Conservation (phyloP, 345 rosid species). For the Anastatica hierochuntica region DNA sequence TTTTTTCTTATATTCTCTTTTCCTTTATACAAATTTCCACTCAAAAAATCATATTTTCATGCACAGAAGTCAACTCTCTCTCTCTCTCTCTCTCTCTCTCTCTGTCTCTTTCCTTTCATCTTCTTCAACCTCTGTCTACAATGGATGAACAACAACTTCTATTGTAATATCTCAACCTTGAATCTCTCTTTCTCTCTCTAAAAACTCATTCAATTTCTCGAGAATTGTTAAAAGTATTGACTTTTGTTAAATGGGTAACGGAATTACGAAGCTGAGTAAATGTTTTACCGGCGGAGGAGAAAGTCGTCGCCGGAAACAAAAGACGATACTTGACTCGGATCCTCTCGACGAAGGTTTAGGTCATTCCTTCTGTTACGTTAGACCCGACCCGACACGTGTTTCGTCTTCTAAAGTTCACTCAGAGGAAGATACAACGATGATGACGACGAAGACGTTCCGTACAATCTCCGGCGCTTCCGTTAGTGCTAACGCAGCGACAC, state of each 20-base stretch:
- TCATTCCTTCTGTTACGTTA: constrained; percentile 67
- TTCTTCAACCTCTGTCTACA: constrained; percentile 23
- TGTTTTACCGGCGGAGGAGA: constrained; percentile 61
- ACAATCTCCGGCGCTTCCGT: constrained; percentile 94
- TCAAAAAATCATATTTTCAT: constrained; percentile 12
- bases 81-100: constrained; percentile 33
- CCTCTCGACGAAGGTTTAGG: constrained; percentile 44
- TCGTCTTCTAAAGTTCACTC: constrained; percentile 85
- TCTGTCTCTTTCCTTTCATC: background rate
- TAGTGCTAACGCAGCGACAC: constrained; percentile 92
- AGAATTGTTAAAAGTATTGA: background rate
- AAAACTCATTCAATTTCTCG: background rate
- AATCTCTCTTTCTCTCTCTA: background rate
- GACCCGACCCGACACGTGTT: constrained; percentile 56
- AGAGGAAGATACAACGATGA: constrained; percentile 9
- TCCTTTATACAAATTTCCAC: constrained; percentile 20
- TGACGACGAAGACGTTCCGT: constrained; percentile 61
- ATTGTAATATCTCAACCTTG: constrained; percentile 2
- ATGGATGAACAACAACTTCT: constrained; percentile 26
- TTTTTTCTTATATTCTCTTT: constrained; percentile 8
- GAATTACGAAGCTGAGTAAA: constrained; percentile 49
- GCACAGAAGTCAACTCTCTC: constrained; percentile 60
- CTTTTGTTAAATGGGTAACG: constrained; percentile 60
- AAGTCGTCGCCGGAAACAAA: constrained; percentile 33
- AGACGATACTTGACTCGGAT: constrained; percentile 35